Evolutionary conservation across 2,329 filamentous ascomycete genomes (phyloP).

Genomic region (Coniochaeta ligniaria): DNA sequence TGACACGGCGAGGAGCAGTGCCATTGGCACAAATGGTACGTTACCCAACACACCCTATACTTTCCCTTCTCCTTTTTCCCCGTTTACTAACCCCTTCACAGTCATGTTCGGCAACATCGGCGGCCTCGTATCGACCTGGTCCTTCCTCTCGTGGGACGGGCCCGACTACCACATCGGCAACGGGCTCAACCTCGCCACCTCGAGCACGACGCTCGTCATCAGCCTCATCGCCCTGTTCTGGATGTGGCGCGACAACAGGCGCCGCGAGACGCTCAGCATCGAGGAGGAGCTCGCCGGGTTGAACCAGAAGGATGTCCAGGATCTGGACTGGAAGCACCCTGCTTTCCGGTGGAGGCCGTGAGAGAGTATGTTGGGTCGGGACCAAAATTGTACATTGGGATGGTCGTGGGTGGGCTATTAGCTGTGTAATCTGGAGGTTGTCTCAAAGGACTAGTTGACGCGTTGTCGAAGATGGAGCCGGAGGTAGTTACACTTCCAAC

Average conservation of each 20-base stretch:
- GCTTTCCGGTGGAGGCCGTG: constrained; percentile 50
- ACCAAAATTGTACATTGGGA: no score
- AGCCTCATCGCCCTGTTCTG: constrained; percentile 44
- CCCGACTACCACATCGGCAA: constrained; percentile 66
- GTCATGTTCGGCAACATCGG: constrained; percentile 19
- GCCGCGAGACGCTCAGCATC: constrained; percentile 44
- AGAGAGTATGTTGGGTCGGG: neutral
- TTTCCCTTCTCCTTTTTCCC: neutral
- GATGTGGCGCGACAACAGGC: constrained; percentile 56
- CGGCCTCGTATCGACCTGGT: constrained; percentile 47
- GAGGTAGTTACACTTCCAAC: no score
- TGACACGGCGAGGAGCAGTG: constrained; percentile 52
- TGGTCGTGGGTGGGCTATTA: no score
- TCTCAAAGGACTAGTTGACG: no score
- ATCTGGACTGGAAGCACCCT: constrained; percentile 63
- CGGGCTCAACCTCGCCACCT: constrained; percentile 59
- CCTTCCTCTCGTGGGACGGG: constrained; percentile 52
- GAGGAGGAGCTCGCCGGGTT: constrained; percentile 51
- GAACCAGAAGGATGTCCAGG: constrained; percentile 44
- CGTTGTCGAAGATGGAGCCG: no score
- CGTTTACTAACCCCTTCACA: no score
- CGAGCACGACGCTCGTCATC: constrained; percentile 46
- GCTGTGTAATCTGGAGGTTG: no score
- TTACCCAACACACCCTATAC: neutral
- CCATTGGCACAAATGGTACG: constrained; percentile 15